Evolutionary conservation across 2,329 filamentous ascomycete species (phyloP).

Genomic region (Pseudopyrenochaeta lycopersici): DNA sequence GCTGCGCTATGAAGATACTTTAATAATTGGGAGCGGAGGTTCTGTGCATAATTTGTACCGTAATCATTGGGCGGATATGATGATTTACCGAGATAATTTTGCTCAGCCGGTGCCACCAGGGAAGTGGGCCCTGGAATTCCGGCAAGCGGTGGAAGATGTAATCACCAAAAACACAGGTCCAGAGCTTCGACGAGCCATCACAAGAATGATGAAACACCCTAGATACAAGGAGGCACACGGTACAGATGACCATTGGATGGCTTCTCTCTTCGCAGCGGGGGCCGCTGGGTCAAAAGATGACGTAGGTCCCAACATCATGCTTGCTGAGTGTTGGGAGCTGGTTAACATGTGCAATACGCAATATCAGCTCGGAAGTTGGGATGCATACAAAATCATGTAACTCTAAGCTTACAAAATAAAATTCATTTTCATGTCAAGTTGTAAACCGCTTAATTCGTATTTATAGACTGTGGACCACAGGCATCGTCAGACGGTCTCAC

Average conservation of each 20-base stretch:
- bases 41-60: constrained; percentile 73
- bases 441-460: too few species aligned
- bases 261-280: constrained; percentile 67
- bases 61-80: constrained; percentile 69
- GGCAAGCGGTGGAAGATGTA: constrained; percentile 68
- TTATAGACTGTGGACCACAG: too few species aligned
- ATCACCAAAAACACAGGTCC: constrained; percentile 64
- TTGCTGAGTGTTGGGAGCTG: constrained; percentile 1
- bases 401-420: not conserved
- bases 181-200: constrained; percentile 60
- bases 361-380: constrained; percentile 1
- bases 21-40: constrained; percentile 65
- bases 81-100: constrained; percentile 68
- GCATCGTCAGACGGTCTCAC: too few species aligned
- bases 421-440: too few species aligned
- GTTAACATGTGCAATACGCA: not conserved
- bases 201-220: constrained; percentile 71
- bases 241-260: constrained; percentile 73
- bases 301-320: not conserved
- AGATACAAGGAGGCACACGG: constrained; percentile 69
- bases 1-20: constrained; percentile 60
- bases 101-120: constrained; percentile 65
- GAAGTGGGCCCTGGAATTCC: constrained; percentile 67
- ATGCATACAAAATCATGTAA: not conserved
- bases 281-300: constrained; percentile 13